Percentiles rank a stretch among this genome's conserved stretches.
Evolutionary conservation across 805 yeast genomes (phyloP).

Genomic region (Sugiyamaella marilandica): DNA sequence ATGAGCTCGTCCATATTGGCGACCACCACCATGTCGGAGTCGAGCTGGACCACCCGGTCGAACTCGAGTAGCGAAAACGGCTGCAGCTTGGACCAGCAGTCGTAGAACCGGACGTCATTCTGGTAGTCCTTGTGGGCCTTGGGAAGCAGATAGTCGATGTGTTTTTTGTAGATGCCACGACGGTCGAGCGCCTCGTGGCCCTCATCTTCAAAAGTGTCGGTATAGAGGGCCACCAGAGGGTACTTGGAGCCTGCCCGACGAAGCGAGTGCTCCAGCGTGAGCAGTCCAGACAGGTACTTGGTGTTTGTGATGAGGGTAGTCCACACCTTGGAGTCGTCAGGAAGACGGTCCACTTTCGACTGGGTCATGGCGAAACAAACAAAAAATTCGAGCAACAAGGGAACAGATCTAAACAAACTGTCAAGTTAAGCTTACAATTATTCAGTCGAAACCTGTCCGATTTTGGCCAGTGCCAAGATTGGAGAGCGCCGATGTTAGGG

Average conservation of each 20-base stretch:
- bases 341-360: constrained; percentile 7
- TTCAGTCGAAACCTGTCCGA: not conserved
- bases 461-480: not conserved
- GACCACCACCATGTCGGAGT: constrained; percentile 55
- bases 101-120: constrained; percentile 50
- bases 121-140: constrained; percentile 41
- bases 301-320: constrained; percentile 52
- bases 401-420: not conserved
- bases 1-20: constrained; percentile 58
- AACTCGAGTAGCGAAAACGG: constrained; percentile 48
- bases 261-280: constrained; percentile 48
- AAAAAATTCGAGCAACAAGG: not conserved
- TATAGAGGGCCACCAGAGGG: constrained; percentile 51
- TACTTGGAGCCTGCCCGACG: constrained; percentile 41
- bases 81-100: constrained; percentile 59
- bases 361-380: constrained; percentile 1
- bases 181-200: constrained; percentile 39
- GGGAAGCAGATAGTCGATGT: constrained; percentile 44
- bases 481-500: constrained; percentile 2
- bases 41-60: constrained; percentile 52
- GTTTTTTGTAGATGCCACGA: constrained; percentile 40
- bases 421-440: not conserved
- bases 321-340: constrained; percentile 40
- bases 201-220: constrained; percentile 41
- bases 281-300: constrained; percentile 47